These are phyloP conservation scores for Phytophthora europaea DNA, from an alignment of 352 stramenopile genomes.

Conservation along the genomic window DNA sequence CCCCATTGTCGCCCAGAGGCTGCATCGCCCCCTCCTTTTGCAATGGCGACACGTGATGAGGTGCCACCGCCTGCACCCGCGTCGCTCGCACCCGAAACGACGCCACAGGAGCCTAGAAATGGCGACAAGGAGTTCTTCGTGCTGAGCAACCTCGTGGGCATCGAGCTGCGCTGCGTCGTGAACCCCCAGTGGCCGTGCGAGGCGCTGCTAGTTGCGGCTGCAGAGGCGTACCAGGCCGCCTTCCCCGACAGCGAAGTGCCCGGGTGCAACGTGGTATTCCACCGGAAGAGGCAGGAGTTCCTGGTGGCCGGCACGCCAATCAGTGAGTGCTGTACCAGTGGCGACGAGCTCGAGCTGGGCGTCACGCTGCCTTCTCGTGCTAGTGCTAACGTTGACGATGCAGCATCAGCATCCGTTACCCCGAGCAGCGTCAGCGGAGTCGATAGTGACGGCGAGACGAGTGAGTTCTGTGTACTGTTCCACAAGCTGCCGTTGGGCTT, in stretches of 20 bases:
- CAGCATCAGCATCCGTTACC: conserved; percentile 18
- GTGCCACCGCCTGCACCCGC: conserved; percentile 15
- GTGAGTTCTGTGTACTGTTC: conserved; percentile 84
- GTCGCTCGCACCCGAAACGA: conserved; percentile 26
- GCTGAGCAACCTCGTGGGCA: conserved; percentile 54
- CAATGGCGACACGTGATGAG: conserved; percentile 24
- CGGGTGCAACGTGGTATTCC: conserved; percentile 81
- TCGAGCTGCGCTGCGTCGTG: conserved; percentile 66
- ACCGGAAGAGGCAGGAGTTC: conserved; percentile 65
- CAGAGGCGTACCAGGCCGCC: conserved; percentile 67
- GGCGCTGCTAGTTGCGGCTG: conserved; percentile 65
- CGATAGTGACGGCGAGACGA: conserved; percentile 37
- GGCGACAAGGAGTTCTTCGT: conserved; percentile 53
- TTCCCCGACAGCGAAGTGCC: conserved; percentile 78
- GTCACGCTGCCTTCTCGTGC: conserved; percentile 43
- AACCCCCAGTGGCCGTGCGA: conserved; percentile 75
- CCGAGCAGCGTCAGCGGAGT: conserved; percentile 41
- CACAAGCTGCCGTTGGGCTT: conserved; percentile 89
- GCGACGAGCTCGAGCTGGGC: conserved; percentile 76
- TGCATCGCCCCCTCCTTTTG: background rate
- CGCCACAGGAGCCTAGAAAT: conserved; percentile 17
- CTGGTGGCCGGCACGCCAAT: conserved; percentile 64
- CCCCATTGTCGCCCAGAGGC: conserved; percentile 1
- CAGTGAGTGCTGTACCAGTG: conserved; percentile 53
- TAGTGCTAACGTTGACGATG: conserved; percentile 2